These are phyloP conservation scores for Trametes meyenii DNA, from an alignment of 768 basidiomycete species.

Conservation along the genomic window DNA sequence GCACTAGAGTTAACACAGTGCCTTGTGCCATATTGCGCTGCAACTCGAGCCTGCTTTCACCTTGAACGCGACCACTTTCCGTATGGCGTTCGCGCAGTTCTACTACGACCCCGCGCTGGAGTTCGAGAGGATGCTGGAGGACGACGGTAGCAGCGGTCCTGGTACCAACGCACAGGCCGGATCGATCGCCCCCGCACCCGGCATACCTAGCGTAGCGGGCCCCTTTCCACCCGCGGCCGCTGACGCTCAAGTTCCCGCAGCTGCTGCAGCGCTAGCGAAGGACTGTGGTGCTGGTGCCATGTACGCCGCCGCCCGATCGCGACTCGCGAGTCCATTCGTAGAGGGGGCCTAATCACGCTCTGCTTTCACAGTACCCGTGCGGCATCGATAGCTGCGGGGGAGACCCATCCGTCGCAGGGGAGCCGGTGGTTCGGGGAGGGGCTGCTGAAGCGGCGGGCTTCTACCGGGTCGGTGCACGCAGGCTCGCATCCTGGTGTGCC, in stretches of 20 bases:
- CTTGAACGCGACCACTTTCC: background rate
- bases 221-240: background rate
- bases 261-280: background rate
- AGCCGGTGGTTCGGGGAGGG: conserved; percentile 10
- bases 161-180: too few relatives aligned
- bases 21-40: background rate
- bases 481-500: conserved; percentile 8
- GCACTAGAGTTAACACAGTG: background rate
- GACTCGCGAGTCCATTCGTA: background rate
- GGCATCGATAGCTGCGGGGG: background rate
- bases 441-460: conserved; percentile 4
- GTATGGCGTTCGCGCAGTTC: conserved; percentile 23
- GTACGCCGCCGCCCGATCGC: background rate
- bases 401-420: background rate
- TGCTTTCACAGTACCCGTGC: background rate
- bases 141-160: conserved; percentile 3
- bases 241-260: too few relatives aligned
- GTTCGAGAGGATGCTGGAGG: conserved; percentile 23
- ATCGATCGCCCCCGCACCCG: background rate
- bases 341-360: background rate
- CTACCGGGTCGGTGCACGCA: conserved; percentile 7
- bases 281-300: background rate
- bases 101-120: conserved; percentile 24
- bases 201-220: background rate
- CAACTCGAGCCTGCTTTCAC: background rate